A percentile compares a stretch with the other conserved stretches of the same genome.
Conservation (phyloP, 2,329 filamentous ascomycete species). For the Gaeumannomyces tritici region DNA sequence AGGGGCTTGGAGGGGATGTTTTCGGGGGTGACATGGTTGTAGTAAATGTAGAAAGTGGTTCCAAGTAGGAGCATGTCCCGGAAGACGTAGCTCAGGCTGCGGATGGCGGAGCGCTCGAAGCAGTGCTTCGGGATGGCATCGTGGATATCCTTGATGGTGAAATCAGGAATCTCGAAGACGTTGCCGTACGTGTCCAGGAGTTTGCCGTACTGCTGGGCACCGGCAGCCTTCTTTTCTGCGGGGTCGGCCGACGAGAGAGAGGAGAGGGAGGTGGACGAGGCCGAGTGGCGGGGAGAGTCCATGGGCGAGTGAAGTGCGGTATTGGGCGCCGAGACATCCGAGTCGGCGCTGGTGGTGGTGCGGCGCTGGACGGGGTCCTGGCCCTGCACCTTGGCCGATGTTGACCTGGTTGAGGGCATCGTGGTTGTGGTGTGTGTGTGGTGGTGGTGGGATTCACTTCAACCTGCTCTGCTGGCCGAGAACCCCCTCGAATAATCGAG, state of each 20-base stretch:
- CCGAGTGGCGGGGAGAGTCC: conserved; percentile 50
- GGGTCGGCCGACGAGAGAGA: conserved; percentile 67
- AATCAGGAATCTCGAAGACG: conserved; percentile 86
- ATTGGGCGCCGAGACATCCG: conserved; percentile 35
- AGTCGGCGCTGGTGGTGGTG: conserved; percentile 31
- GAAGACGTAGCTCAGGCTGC: conserved; percentile 72
- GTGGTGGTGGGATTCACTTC: neutral
- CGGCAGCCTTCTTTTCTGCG: conserved; percentile 28
- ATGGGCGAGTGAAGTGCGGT: conserved; percentile 47
- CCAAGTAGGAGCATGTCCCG: conserved; percentile 68
- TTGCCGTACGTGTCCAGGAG: conserved; percentile 92
- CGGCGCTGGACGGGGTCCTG: conserved; percentile 37
- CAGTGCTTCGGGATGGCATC: conserved; percentile 97
- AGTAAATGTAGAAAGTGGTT: conserved; percentile 74
- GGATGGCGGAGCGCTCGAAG: conserved; percentile 74
- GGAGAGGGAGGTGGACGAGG: conserved; percentile 87
- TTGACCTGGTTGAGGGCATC: conserved; percentile 4
- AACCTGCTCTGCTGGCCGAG: neutral
- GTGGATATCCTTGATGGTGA: conserved; percentile 94
- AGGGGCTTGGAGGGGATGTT: conserved; percentile 60
- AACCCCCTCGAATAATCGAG: too few species aligned
- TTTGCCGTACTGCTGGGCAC: conserved; percentile 39
- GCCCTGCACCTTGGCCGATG: neutral
- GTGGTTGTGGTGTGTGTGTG: neutral
- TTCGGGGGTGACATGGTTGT: conserved; percentile 84